Base-by-base conservation (phyloP, 1,284 basidiomycete genomes). In the Pulveroboletus sp. region DNA sequence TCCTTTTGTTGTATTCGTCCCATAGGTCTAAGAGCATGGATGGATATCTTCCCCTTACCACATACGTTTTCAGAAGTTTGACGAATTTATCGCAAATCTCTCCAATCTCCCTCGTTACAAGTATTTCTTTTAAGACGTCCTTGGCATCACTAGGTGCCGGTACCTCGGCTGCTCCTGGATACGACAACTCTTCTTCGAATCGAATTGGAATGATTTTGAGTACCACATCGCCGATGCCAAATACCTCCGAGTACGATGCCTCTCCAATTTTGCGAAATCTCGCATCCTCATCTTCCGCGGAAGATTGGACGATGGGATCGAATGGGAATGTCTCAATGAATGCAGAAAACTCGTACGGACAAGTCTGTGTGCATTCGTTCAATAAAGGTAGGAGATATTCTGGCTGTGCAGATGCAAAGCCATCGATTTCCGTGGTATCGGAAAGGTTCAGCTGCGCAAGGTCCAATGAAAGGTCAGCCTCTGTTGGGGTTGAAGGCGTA, bases 231-330 rank as follows among this genome's bases (percentile, higher is more conserved):
- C 86, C 85, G 49, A 95, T 85, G 6, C 87, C 87, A 73, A 93
- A 99, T n/a, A 99, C 97, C 69, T 99, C 96, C 0, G 94, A 97
- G 72, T 91, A 99, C 48, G 91, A 94, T 13, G 96, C 96, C 74
- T 99, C 96, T 46, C 95, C 96, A 52, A 98, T 87, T 74, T 99
- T 99, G 60, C 76, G 78, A 71, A 92, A 91, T 39, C 50, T 65
- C 17, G 62, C 56, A 19, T 67, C 64, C 29, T 60, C 64, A 35
- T 63, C 64, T 32, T 59, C 57, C 17, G 58, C 60, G 17, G 66
- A 65, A 43, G 65, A 67, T 48, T 67, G 77, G 24, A 86, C 78
- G 56, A 86, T 76, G 16, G 82, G 79, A 63, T 91, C 89, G 56
- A 79, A 81, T 12, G 87, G 87, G 64, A 92, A 91, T 32, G 82